These are phyloP conservation scores for Botryotinia globosa DNA, from an alignment of 2,329 filamentous ascomycete genomes.

Conservation along the genomic window DNA sequence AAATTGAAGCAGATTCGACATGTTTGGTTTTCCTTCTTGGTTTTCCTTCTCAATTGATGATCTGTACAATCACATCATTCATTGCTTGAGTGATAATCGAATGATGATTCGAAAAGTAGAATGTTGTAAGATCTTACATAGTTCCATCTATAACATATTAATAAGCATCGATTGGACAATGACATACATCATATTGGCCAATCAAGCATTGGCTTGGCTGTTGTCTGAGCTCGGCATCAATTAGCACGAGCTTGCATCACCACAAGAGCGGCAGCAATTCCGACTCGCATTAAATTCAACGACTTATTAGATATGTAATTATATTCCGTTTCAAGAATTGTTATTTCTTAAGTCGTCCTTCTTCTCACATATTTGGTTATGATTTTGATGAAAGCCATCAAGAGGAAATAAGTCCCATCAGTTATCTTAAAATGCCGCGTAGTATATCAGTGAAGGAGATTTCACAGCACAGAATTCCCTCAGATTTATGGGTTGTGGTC, in stretches of 20 bases:
- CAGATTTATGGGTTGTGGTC: conserved; percentile 65
- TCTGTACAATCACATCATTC: neutral
- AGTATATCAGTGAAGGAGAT: conserved; percentile 45
- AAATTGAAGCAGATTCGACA: neutral
- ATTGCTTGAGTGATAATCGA: neutral
- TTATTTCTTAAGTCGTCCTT: neutral
- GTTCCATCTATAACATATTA: neutral
- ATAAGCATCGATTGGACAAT: neutral
- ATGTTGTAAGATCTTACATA: too few species aligned
- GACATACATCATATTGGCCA: neutral
- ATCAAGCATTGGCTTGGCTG: neutral
- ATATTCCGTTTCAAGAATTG: neutral
- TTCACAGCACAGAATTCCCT: conserved; percentile 46
- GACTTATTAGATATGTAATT: neutral
- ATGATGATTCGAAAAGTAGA: neutral
- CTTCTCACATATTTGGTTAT: too few species aligned
- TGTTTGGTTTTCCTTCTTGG: neutral
- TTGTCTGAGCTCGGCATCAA: conserved; percentile 10
- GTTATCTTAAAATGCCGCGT: conserved; percentile 25
- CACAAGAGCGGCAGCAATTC: neutral
- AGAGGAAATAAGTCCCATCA: neutral
- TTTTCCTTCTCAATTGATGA: too few species aligned
- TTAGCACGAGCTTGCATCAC: conserved; percentile 6
- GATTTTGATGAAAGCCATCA: neutral
- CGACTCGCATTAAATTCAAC: neutral